Conservation (phyloP, 2,329 filamentous ascomycete genomes). For the Fusarium haematococcum region DNA sequence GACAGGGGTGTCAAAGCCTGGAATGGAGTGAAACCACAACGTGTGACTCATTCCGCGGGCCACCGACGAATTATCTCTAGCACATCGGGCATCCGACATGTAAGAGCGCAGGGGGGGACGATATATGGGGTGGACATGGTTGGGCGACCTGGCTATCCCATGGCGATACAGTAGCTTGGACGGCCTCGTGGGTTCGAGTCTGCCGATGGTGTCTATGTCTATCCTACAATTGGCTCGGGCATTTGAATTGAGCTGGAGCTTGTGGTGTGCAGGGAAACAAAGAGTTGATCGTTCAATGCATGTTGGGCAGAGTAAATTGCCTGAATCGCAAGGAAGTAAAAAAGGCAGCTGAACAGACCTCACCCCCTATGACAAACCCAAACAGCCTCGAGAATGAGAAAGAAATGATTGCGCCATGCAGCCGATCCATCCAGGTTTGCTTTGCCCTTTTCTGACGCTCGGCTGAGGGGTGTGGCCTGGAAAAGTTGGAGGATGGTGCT, state of each 20-base stretch:
- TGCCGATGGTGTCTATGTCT: not conserved
- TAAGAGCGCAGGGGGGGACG: slow-evolving; percentile 30
- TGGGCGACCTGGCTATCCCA: slow-evolving; percentile 24
- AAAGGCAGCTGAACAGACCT: slow-evolving; percentile 26
- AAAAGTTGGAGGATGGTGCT: slow-evolving; percentile 26
- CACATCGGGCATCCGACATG: slow-evolving; percentile 32
- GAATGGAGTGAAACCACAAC: slow-evolving; percentile 44
- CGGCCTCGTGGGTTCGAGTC: slow-evolving; percentile 26
- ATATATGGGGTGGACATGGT: slow-evolving; percentile 9
- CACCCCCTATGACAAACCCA: slow-evolving; percentile 19
- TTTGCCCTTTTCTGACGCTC: slow-evolving; percentile 37
- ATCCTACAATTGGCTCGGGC: slow-evolving; percentile 19
- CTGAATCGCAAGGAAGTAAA: slow-evolving; percentile 34
- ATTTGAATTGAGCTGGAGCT: slow-evolving; percentile 22
- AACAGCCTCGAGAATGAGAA: slow-evolving; percentile 42
- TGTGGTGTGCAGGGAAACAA: slow-evolving; percentile 2
- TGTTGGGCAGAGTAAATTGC: slow-evolving; percentile 14
- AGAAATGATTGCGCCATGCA: slow-evolving; percentile 40
- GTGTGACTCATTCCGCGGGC: slow-evolving; percentile 45
- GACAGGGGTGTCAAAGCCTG: slow-evolving; percentile 40
- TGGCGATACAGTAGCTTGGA: slow-evolving; percentile 11
- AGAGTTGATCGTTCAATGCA: slow-evolving; percentile 1
- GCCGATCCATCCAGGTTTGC: slow-evolving; percentile 43
- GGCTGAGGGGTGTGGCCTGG: slow-evolving; percentile 41
- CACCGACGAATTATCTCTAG: slow-evolving; percentile 38